These are phyloP conservation scores for Cadophora gregata DNA, from an alignment of 2,329 filamentous ascomycete species.

Conservation along the genomic window DNA sequence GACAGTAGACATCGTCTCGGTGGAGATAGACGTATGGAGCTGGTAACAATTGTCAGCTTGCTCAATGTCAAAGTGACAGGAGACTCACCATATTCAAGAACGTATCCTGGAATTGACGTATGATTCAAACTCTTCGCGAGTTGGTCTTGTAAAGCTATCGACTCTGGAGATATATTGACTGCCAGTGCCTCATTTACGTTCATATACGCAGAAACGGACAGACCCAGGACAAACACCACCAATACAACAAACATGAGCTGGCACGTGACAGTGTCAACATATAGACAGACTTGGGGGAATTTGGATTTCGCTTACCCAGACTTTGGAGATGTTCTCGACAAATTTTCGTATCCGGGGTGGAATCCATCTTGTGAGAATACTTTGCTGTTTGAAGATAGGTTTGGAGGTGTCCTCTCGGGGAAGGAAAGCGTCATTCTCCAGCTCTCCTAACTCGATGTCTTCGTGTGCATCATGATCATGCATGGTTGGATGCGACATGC, in stretches of 20 bases:
- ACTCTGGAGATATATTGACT: conserved; percentile 25
- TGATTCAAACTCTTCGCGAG: conserved; percentile 24
- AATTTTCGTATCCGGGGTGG: conserved; percentile 23
- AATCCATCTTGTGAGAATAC: conserved; percentile 22
- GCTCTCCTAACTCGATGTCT: conserved; percentile 24
- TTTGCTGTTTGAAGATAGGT: background rate
- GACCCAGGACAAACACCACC: conserved; percentile 24
- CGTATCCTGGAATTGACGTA: conserved; percentile 48
- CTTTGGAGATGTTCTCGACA: conserved; percentile 23
- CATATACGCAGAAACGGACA: conserved; percentile 21
- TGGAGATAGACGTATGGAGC: conserved; percentile 57
- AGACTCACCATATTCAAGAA: conserved; percentile 49
- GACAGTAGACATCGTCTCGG: conserved; percentile 52
- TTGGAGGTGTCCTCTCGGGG: conserved; percentile 9
- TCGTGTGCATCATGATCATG: background rate
- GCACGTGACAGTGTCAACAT: conserved; percentile 25
- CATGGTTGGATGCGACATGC: background rate
- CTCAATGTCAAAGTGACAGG: background rate
- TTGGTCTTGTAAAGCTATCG: conserved; percentile 22
- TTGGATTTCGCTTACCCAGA: conserved; percentile 20
- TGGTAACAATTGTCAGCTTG: conserved; percentile 35
- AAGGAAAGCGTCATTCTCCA: conserved; percentile 30
- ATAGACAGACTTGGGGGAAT: background rate
- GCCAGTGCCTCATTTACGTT: conserved; percentile 21
- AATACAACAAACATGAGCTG: conserved; percentile 30